Evolutionary conservation across 768 basidiomycete genomes (phyloP).

Genomic region (Trametes maxima): DNA sequence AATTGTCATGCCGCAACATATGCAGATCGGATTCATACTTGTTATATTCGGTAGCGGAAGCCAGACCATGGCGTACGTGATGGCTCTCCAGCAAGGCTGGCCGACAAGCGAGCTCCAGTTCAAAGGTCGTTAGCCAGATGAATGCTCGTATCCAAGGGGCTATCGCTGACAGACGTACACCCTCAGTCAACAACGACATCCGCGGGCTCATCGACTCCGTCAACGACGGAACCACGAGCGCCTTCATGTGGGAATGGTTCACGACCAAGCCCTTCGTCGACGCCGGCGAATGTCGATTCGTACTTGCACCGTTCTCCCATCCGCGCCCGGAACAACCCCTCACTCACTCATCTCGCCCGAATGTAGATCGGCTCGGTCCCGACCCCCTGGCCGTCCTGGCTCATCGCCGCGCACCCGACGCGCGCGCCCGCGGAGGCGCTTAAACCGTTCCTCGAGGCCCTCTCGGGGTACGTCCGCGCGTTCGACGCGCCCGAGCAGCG

Average conservation of each 20-base stretch:
- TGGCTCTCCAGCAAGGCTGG: constrained; percentile 91
- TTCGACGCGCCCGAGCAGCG: constrained; percentile 68
- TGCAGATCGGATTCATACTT: not conserved
- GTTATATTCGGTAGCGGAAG: constrained; percentile 53
- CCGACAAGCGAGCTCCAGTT: constrained; percentile 62
- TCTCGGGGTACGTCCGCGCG: constrained; percentile 64
- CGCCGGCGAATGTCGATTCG: constrained; percentile 79
- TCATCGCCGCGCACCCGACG: constrained; percentile 83
- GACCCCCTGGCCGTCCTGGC: constrained; percentile 98
- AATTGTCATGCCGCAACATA: not conserved
- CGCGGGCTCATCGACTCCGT: constrained; percentile 82
- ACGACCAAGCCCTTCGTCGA: constrained; percentile 82
- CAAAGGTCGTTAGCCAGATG: constrained; percentile 51
- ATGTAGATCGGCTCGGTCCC: constrained; percentile 77
- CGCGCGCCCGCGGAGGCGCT: constrained; percentile 56
- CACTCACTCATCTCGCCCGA: not conserved
- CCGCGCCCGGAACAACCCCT: not conserved
- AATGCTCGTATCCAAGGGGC: not conserved
- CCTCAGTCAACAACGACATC: constrained; percentile 77
- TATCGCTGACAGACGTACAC: not conserved
- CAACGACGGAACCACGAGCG: constrained; percentile 85
- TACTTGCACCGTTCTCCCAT: constrained; percentile 42
- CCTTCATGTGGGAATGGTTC: constrained; percentile 97
- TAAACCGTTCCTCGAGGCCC: constrained; percentile 57
- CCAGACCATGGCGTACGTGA: constrained; percentile 94